Percentiles rank a stretch among this genome's conserved stretches.
These are phyloP conservation scores for Gastrolobium bilobum DNA, from an alignment of 306 rosid genomes.

Conservation along the genomic window DNA sequence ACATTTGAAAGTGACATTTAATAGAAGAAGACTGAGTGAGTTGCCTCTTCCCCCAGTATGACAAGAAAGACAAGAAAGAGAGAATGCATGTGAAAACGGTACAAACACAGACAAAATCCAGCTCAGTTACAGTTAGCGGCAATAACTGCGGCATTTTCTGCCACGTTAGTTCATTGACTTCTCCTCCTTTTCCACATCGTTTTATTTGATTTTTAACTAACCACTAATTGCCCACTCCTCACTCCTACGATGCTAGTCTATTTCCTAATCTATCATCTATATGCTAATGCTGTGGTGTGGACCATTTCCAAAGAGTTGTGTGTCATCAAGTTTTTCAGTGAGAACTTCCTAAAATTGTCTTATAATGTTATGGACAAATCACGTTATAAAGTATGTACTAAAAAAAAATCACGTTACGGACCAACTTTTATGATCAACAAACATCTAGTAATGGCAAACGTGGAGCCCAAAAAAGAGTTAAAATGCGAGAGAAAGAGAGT, in stretches of 20 bases:
- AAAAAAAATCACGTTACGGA: too few species aligned
- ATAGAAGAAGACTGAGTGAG: background rate
- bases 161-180: background rate
- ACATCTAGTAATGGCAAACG: background rate
- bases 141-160: constrained; percentile 36
- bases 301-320: too few species aligned
- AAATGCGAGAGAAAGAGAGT: background rate
- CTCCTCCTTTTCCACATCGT: background rate
- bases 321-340: too few species aligned
- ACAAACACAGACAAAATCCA: constrained; percentile 20
- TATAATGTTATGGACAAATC: too few species aligned
- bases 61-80: background rate
- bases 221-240: background rate
- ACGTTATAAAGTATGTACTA: too few species aligned
- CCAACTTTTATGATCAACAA: background rate
- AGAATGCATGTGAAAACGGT: background rate
- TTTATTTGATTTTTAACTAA: background rate
- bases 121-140: constrained; percentile 1
- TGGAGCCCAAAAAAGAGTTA: constrained; percentile 1
- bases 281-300: too few species aligned
- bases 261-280: too few species aligned
- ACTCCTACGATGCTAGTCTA: too few species aligned
- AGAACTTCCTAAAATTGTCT: too few species aligned
- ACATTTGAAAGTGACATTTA: too few species aligned
- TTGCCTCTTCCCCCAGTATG: background rate